A percentile compares a stretch with the other conserved stretches of the same genome.
These are phyloP conservation scores for Pichia rugopelliculosa DNA, from an alignment of 805 yeast species.

Conservation along the genomic window DNA sequence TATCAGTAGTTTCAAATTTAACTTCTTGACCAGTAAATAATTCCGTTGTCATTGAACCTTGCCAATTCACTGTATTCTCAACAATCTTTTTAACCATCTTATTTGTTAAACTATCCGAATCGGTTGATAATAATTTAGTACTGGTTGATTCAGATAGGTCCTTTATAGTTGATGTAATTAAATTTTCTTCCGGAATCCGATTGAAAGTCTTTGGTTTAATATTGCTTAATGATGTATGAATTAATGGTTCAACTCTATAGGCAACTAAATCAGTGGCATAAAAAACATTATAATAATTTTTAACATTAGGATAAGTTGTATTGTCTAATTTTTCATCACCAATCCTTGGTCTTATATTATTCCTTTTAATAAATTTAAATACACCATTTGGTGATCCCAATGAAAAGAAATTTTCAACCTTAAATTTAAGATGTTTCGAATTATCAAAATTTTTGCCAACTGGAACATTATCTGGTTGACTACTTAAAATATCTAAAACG, in stretches of 20 bases:
- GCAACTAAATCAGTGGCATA: constrained; percentile 92
- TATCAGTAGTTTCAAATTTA: constrained; percentile 19
- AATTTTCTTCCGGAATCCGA: constrained; percentile 38
- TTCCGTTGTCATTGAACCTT: background rate
- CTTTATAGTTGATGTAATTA: constrained; percentile 30
- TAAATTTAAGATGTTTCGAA: constrained; percentile 47
- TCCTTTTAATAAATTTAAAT: constrained; percentile 65
- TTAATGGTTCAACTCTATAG: constrained; percentile 81
- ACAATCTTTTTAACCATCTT: constrained; percentile 14
- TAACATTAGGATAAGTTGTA: constrained; percentile 45
- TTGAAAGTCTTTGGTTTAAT: constrained; percentile 53
- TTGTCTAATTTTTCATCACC: constrained; percentile 9
- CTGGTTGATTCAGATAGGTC: constrained; percentile 11
- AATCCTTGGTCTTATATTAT: constrained; percentile 40
- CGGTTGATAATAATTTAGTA: constrained; percentile 5
- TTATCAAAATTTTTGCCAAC: constrained; percentile 25
- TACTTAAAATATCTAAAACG: constrained; percentile 61
- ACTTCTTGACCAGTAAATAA: constrained; percentile 8
- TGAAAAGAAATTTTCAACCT: constrained; percentile 67
- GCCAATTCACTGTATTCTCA: constrained; percentile 4
- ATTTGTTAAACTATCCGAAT: constrained; percentile 20
- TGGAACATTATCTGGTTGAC: constrained; percentile 32
- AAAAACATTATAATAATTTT: constrained; percentile 71
- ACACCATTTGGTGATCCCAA: constrained; percentile 91
- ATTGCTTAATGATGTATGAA: constrained; percentile 40